These are phyloP conservation scores for Populus simonii DNA, from an alignment of 345 rosid species.

Conservation along the genomic window DNA sequence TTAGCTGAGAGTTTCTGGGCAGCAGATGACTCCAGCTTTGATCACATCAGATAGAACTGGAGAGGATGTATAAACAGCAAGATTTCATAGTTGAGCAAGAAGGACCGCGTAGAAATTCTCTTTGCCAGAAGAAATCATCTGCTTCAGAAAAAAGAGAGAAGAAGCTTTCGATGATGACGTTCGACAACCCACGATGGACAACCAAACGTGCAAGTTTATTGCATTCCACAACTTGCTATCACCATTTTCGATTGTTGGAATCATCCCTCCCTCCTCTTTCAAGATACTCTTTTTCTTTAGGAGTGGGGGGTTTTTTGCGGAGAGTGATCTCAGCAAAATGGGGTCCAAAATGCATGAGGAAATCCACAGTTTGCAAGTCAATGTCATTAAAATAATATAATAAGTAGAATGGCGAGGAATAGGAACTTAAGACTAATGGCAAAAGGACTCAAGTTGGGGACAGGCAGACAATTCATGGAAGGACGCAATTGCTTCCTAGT, in stretches of 20 bases:
- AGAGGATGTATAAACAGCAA: neutral
- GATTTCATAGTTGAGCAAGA: neutral
- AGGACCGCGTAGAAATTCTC: neutral
- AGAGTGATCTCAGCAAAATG: constrained; percentile 24
- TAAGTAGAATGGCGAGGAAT: neutral
- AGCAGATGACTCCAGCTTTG: neutral
- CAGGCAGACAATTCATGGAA: neutral
- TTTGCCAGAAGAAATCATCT: neutral
- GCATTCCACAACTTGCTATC: neutral
- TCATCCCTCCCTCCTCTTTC: neutral
- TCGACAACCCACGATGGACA: constrained; percentile 13
- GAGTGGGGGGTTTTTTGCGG: constrained; percentile 7
- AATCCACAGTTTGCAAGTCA: neutral
- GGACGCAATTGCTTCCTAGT: neutral
- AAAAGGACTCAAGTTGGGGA: neutral
- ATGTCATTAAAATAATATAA: neutral
- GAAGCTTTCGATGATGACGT: neutral
- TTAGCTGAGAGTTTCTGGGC: neutral
- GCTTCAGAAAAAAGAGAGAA: neutral
- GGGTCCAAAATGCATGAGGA: constrained; percentile 1
- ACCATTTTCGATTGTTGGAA: neutral
- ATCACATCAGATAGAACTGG: neutral
- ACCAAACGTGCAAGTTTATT: constrained; percentile 9
- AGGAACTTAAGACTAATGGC: neutral
- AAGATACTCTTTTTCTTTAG: neutral